Conservation (phyloP, 2,329 filamentous ascomycete species). For the Plectosphaerella plurivora region DNA sequence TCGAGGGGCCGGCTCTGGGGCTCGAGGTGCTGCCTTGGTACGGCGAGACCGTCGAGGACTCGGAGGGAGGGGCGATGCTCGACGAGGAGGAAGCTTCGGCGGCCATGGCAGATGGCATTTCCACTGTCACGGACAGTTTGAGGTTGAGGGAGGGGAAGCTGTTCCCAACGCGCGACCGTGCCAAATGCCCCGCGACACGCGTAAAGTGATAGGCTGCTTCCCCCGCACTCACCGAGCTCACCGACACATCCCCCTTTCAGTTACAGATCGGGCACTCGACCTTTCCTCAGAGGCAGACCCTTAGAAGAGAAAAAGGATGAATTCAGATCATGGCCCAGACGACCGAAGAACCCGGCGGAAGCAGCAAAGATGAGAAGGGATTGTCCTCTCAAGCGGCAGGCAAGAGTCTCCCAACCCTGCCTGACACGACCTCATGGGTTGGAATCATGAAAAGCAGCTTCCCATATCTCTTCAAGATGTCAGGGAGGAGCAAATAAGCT, state of each 20-base stretch:
- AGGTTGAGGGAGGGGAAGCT: too few relatives aligned
- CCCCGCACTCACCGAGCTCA: background rate
- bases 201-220: background rate
- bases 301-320: too few relatives aligned
- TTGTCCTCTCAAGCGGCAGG: too few relatives aligned
- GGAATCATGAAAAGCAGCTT: too few relatives aligned
- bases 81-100: background rate
- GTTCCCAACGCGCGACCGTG: background rate
- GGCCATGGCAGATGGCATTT: background rate
- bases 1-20: conserved; percentile 5
- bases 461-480: too few relatives aligned
- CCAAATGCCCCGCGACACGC: background rate
- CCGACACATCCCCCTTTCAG: background rate
- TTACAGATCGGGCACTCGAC: background rate
- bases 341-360: background rate
- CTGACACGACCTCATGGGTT: too few relatives aligned
- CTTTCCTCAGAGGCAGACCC: background rate
- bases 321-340: too few relatives aligned
- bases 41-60: background rate
- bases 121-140: too few relatives aligned
- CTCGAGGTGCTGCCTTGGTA: conserved; percentile 9
- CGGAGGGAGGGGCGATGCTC: background rate
- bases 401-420: too few relatives aligned
- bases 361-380: background rate
- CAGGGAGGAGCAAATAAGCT: too few relatives aligned